Base-by-base conservation (phyloP, 2,329 filamentous ascomycete genomes). In the Aspergillus niger region DNA sequence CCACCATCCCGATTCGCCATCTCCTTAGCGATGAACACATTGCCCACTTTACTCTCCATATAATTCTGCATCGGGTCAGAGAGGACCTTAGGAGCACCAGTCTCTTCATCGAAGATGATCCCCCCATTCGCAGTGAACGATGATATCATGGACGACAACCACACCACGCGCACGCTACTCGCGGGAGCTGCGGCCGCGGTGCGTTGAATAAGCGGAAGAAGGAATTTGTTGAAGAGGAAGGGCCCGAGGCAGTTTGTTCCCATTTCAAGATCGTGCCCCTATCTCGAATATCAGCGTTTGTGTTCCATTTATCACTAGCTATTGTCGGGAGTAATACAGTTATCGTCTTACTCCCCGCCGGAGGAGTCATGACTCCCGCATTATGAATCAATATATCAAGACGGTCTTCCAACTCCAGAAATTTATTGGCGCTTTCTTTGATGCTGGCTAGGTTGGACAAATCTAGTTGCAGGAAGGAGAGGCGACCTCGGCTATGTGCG, bases 401-500 rank as follows among this genome's bases (percentile, higher is more conserved):
- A 6, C 72, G 67, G 15, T 66, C 65, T 55, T 79, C 76, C 55
- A 70, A 63, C 4, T 63, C 49, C 17, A 71, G 57, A 64, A 81
- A 79, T 3, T 67, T 67, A 8, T 75, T 63, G 6, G 68, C 78
- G 2, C 69, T 64, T 10, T n/a, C 22, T 24, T 59, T 57, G 24
- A 68, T 59, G 24, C 41, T 38, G 6, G 55, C 11, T 4, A 68
- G 58, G 20, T 66, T 60, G 52, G 57, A 61, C 68, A 78, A 69
- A 74, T 85, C 83, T 5, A 85, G 70, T 17, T 72, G 65, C 13
- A 84, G 69, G 57, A 80, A 81, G 38, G 74, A 74, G 10, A 84
- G 63, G 0, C 66, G 69, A 6, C 58, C 54, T 13, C 32, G 32
- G 32, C 32, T 36, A 13, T 36, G 32, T 36, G 32, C 32, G 11